phyloP scores from a whole-genome alignment of 2,329 filamentous ascomycete species.

The Fusarium zealandicum region DNA sequence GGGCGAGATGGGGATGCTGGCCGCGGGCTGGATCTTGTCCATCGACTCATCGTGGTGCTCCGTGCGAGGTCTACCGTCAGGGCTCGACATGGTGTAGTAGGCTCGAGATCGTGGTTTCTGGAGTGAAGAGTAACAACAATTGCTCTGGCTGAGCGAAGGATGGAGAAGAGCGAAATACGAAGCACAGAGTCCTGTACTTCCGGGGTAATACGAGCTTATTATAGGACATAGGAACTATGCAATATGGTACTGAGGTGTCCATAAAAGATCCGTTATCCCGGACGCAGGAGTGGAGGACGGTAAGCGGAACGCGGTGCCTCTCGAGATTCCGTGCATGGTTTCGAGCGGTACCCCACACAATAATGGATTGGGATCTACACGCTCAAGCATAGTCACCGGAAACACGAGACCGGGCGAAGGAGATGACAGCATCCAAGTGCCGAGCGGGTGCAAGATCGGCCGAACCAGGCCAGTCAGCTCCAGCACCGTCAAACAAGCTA shows the following conservation, averaged over 20 bases:
- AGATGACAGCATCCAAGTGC: background rate
- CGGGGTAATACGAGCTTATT: background rate
- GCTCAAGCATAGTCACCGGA: background rate
- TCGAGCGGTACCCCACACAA: background rate
- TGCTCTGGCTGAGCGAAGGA: background rate
- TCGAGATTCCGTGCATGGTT: background rate
- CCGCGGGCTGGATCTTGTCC: slow-evolving; percentile 42
- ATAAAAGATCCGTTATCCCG: background rate
- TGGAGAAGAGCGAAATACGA: background rate
- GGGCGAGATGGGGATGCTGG: slow-evolving; percentile 56
- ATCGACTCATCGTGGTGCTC: slow-evolving; percentile 31
- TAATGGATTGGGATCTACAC: background rate
- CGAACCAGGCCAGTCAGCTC: background rate
- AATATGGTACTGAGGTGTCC: background rate
- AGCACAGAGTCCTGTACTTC: background rate
- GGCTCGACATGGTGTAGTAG: slow-evolving; percentile 14
- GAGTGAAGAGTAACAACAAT: background rate
- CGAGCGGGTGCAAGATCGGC: slow-evolving; percentile 5
- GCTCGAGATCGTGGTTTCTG: background rate
- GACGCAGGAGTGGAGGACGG: background rate
- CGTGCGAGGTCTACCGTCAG: slow-evolving; percentile 16
- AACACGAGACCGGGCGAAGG: background rate
- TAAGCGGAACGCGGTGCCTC: no score
- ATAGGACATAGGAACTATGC: background rate
- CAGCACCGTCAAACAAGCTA: no score